A percentile compares a stretch with the other conserved stretches of the same genome.
phyloP scores from a whole-genome alignment of 192 early-diverging fungal genomes.

The Podila epicladia region DNA sequence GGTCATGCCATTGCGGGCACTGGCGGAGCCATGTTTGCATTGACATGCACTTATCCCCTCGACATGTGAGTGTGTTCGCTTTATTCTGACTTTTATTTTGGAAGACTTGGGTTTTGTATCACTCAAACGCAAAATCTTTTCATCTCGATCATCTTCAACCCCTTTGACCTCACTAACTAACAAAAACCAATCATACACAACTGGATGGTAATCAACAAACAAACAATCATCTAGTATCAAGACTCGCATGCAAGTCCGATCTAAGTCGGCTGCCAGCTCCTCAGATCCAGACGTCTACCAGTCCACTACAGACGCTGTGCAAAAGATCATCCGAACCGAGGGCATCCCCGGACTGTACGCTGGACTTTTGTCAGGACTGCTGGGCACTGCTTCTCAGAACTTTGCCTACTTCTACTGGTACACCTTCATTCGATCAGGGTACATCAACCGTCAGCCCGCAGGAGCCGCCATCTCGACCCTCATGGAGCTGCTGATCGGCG shows the following conservation, averaged over 20 bases:
- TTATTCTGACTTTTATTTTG: not conserved
- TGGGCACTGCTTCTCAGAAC: conserved; percentile 79
- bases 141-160: not conserved
- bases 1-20: conserved; percentile 94
- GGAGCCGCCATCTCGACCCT: conserved; percentile 77
- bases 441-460: conserved; percentile 54
- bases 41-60: conserved; percentile 92
- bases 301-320: conserved; percentile 80
- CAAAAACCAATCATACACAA: not conserved
- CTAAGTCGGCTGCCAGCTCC: conserved; percentile 59
- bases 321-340: conserved; percentile 84
- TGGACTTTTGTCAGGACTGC: conserved; percentile 84
- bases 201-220: not conserved
- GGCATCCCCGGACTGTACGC: conserved; percentile 90
- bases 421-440: conserved; percentile 73
- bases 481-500: conserved; percentile 90
- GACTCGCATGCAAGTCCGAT: conserved; percentile 97
- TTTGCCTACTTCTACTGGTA: conserved; percentile 92
- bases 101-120: not conserved
- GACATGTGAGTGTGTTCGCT: conserved; percentile 79
- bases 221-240: conserved; percentile 75
- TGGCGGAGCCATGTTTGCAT: conserved; percentile 90
- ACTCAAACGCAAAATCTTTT: not conserved
- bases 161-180: not conserved
- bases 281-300: conserved; percentile 37